These are phyloP conservation scores for Tetrahymena thermophila DNA, from an alignment of 73 alveolate species.

Conservation along the genomic window DNA sequence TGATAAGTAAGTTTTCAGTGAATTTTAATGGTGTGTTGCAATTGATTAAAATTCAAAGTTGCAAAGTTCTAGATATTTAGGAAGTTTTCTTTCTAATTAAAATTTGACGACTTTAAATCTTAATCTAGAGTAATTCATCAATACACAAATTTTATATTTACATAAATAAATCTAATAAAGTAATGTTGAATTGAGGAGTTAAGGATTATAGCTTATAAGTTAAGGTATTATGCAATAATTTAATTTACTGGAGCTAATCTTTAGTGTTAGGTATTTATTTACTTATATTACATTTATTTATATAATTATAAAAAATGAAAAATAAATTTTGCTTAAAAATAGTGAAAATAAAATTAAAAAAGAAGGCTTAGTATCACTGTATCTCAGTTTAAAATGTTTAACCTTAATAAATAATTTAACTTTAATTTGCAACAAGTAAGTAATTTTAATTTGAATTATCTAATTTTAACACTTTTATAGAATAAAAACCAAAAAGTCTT, in stretches of 20 bases:
- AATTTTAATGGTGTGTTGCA: background rate
- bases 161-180: background rate
- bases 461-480: background rate
- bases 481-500: background rate
- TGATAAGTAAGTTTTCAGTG: background rate
- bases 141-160: too few relatives aligned
- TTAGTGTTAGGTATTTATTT: background rate
- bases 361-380: background rate
- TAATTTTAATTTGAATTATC: too few relatives aligned
- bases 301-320: too few relatives aligned
- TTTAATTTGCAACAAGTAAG: background rate
- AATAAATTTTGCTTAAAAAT: too few relatives aligned
- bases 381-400: background rate
- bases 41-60: background rate
- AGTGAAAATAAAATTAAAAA: background rate
- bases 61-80: background rate
- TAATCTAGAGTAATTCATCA: background rate
- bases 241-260: background rate
- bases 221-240: background rate
- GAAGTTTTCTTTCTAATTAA: background rate
- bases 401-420: too few relatives aligned
- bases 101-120: background rate
- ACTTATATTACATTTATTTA: too few relatives aligned
- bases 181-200: background rate
- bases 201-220: background rate